Base-by-base conservation (phyloP, 2,329 filamentous ascomycete genomes). In the Diaporthe longicolla region DNA sequence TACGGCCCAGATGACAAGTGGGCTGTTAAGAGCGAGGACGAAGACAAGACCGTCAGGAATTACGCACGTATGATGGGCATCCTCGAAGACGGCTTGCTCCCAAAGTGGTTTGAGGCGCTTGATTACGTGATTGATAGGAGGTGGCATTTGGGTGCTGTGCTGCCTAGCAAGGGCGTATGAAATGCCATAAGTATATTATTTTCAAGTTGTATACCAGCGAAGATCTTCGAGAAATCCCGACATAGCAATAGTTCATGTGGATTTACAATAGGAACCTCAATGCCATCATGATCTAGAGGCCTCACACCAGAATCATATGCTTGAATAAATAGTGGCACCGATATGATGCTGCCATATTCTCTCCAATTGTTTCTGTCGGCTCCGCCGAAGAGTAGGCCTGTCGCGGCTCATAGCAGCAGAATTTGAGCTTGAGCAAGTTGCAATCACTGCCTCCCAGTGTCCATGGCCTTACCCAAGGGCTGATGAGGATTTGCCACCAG, bases 71-170 rank as follows among this genome's bases (percentile, higher is more conserved):
- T 72, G 58, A 29, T 40, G 43, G 32, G 54, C 45, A 70, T 70
- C 40, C 26, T 73, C 29, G 19, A 69, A 2, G 58, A 55, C 21
- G 21, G 61, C 43, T 66, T 66, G 45, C 52, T 66, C 13, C 61
- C 61, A 7, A 66, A 66, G 61, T 52, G 61, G 61, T 21, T 26
- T 11, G 61, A 66, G 45, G 61, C 45, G 43, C 35, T 66, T 10
- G 61, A 52, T 15, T 66, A 66, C 11, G 61, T 66, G 61, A 66
- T 66, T 26, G 35, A 66, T 32, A 66, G 61, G 35, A 66, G 45
- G 15, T 66, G 61, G 61, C 50, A 52, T 26, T 11, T 66, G 29
- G 61, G 61, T 48, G 61, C 61, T 6, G 61, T 66, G 10, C 3
- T 66, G n/a, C 45, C 61, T 2, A 66, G 43, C 11, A 66, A 66